Evolutionary conservation across 495 filamentous ascomycete genomes (phyloP).

Genomic region (Chlorociboria aeruginascens): DNA sequence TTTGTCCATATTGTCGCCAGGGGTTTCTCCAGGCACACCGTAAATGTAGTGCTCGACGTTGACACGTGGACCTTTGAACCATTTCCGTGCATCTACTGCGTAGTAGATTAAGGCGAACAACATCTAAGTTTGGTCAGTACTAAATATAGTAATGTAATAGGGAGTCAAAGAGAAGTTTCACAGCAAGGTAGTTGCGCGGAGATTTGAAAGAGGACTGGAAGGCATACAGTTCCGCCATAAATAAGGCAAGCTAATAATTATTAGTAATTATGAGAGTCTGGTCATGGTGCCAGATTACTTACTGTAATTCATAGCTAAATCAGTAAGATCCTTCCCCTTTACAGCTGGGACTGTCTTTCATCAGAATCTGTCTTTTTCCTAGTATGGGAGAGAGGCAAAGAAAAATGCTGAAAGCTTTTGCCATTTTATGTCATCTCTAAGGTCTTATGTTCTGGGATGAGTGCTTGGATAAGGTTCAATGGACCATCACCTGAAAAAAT

Average conservation of each 20-base stretch:
- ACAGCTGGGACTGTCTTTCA: slow-evolving; percentile 35
- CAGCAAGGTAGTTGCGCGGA: not conserved
- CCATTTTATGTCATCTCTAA: too few relatives aligned
- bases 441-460: too few relatives aligned
- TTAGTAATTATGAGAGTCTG: not conserved
- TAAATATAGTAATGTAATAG: slow-evolving; percentile 4
- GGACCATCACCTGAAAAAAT: too few relatives aligned
- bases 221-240: not conserved
- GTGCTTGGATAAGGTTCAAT: too few relatives aligned
- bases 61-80: slow-evolving; percentile 62
- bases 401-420: too few relatives aligned
- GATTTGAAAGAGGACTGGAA: not conserved
- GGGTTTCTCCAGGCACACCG: not conserved
- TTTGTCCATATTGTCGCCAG: not conserved
- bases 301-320: slow-evolving; percentile 60
- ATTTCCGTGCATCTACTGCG: slow-evolving; percentile 50
- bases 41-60: slow-evolving; percentile 35
- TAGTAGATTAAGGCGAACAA: slow-evolving; percentile 54
- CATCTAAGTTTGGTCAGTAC: slow-evolving; percentile 29
- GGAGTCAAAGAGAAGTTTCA: slow-evolving; percentile 1
- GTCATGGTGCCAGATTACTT: slow-evolving; percentile 16
- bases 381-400: too few relatives aligned
- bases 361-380: not conserved
- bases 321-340: slow-evolving; percentile 41
- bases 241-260: not conserved